A percentile compares a stretch with the other conserved stretches of the same genome.
Conservation (phyloP, 2,329 filamentous ascomycete genomes). For the Penicillium decumbens region DNA sequence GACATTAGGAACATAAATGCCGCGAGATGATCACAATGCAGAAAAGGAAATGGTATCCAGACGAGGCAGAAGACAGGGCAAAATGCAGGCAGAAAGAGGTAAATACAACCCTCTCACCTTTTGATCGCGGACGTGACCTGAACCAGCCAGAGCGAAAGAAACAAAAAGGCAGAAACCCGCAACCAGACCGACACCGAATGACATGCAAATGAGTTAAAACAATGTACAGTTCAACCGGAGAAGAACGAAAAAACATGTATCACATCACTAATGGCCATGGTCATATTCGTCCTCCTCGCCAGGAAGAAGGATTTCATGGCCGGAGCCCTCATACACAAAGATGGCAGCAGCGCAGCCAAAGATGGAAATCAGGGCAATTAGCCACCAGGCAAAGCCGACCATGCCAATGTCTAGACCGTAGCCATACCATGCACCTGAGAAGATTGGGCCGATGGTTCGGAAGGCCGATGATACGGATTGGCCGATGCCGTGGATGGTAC, state of each 20-base stretch:
- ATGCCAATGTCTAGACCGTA: constrained; percentile 51
- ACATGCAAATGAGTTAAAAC: constrained; percentile 22
- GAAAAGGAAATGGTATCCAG: constrained; percentile 19
- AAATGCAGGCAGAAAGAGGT: constrained; percentile 5
- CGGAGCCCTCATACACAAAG: constrained; percentile 61
- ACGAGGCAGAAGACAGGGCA: constrained; percentile 1
- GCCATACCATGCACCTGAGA: constrained; percentile 54
- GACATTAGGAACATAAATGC: constrained; percentile 6
- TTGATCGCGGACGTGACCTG: not conserved
- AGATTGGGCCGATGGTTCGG: constrained; percentile 54
- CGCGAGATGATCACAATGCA: constrained; percentile 7
- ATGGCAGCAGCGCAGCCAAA: constrained; percentile 57
- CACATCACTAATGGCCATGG: constrained; percentile 18
- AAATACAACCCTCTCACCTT: not conserved
- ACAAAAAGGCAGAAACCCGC: constrained; percentile 6
- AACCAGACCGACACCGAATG: constrained; percentile 16
- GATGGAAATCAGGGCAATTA: constrained; percentile 51
- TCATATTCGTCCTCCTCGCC: constrained; percentile 35
- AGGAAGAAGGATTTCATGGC: constrained; percentile 52
- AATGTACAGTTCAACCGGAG: constrained; percentile 19
- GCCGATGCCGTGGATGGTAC: constrained; percentile 56
- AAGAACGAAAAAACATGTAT: constrained; percentile 8
- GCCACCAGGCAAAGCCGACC: constrained; percentile 57
- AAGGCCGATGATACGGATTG: constrained; percentile 54
- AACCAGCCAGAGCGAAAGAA: not conserved